Evolutionary conservation across 2,329 filamentous ascomycete genomes (phyloP).

Genomic region (Xylogone sp.): DNA sequence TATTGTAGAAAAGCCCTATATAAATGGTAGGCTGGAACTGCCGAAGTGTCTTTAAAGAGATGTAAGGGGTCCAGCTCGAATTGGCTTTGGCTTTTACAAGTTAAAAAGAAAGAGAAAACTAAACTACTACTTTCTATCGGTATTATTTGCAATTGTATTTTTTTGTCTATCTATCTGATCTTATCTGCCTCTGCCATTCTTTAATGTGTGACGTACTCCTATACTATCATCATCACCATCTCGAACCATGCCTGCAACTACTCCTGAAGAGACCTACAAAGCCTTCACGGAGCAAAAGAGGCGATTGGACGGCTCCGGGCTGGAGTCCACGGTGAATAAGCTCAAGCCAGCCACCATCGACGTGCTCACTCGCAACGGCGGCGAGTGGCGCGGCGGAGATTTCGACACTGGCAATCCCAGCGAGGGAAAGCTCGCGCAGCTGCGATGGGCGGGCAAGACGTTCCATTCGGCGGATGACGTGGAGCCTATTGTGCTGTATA

Average conservation of each 20-base stretch:
- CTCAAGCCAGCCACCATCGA: neutral
- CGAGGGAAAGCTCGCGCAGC: neutral
- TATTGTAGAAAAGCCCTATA: neutral
- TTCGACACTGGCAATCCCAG: neutral
- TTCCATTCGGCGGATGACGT: neutral
- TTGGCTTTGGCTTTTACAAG: too few species aligned
- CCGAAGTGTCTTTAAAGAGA: too few species aligned
- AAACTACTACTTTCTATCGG: too few species aligned
- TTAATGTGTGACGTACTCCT: too few species aligned
- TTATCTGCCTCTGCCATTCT: too few species aligned
- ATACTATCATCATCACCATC: too few species aligned
- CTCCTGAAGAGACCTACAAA: neutral
- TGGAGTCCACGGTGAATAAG: neutral
- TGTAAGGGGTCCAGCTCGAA: too few species aligned
- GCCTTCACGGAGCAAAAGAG: neutral
- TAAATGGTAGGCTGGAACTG: neutral
- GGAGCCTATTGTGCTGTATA: neutral
- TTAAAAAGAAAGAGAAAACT: too few species aligned
- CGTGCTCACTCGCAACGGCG: neutral
- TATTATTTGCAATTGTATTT: too few species aligned
- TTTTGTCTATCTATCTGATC: too few species aligned
- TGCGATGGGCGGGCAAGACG: neutral
- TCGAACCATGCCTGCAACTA: too few species aligned
- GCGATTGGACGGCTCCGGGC: neutral
- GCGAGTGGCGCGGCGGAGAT: neutral